Evolutionary conservation across 2,329 filamentous ascomycete genomes (phyloP).

Genomic region (Colletotrichum sp.): DNA sequence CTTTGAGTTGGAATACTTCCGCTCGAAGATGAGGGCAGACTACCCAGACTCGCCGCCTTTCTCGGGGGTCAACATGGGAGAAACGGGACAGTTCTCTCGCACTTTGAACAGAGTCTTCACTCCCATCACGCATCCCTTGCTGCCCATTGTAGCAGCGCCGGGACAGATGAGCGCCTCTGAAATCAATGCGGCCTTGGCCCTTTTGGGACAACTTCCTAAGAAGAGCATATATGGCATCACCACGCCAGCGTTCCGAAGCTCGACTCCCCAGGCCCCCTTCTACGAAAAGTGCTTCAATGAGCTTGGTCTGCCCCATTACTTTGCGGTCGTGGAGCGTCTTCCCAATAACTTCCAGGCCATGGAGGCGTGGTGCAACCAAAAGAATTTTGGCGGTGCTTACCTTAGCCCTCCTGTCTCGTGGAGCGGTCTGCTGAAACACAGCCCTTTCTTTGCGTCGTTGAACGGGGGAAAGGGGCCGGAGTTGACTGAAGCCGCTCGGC

Average conservation of each 20-base stretch:
- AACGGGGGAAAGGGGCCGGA: conserved; percentile 57
- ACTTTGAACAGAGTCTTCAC: conserved; percentile 87
- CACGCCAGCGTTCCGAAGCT: conserved; percentile 64
- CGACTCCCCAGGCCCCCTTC: conserved; percentile 78
- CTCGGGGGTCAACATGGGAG: conserved; percentile 87
- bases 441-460: conserved; percentile 53
- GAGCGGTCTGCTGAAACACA: conserved; percentile 62
- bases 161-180: conserved; percentile 86
- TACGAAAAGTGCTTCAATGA: conserved; percentile 86
- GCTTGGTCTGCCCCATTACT: conserved; percentile 83
- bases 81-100: conserved; percentile 82
- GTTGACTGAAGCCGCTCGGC: conserved; percentile 76
- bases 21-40: conserved; percentile 73
- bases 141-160: conserved; percentile 84
- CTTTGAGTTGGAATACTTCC: conserved; percentile 89
- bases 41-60: conserved; percentile 74
- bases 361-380: conserved; percentile 73
- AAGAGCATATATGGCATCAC: conserved; percentile 83
- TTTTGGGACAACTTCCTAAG: conserved; percentile 80
- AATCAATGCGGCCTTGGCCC: conserved; percentile 79
- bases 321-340: conserved; percentile 75
- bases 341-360: conserved; percentile 68
- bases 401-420: conserved; percentile 74
- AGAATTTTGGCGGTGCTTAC: conserved; percentile 81
- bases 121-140: conserved; percentile 82